phyloP scores from a whole-genome alignment of 2,329 filamentous ascomycete species.

The Acarospora socialis region DNA sequence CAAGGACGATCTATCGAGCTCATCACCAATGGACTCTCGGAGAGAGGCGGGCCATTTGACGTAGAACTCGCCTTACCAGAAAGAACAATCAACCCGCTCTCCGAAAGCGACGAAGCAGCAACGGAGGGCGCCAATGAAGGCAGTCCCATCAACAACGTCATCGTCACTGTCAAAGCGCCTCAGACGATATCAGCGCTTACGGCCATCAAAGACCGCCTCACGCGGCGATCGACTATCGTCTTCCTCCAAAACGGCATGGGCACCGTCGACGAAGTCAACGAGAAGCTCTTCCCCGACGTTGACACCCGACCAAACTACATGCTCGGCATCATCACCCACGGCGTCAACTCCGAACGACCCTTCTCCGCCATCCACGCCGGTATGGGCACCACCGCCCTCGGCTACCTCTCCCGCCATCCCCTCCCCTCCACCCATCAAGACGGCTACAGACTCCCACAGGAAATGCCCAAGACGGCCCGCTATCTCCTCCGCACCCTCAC shows the following conservation, averaged over 20 bases:
- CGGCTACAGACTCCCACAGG: background rate
- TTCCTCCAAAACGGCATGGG: slow-evolving; percentile 75
- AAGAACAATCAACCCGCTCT: background rate
- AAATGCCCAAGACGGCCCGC: slow-evolving; percentile 27
- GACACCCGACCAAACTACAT: slow-evolving; percentile 59
- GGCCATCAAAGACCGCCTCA: slow-evolving; percentile 52
- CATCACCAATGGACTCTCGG: slow-evolving; percentile 29
- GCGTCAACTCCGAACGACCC: slow-evolving; percentile 32
- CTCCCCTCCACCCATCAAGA: slow-evolving; percentile 9
- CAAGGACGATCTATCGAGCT: slow-evolving; percentile 33
- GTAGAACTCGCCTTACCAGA: slow-evolving; percentile 21
- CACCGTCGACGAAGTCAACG: slow-evolving; percentile 62
- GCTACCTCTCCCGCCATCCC: slow-evolving; percentile 32
- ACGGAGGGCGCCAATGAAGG: slow-evolving; percentile 17
- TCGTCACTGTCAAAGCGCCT: slow-evolving; percentile 64
- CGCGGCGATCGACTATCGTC: slow-evolving; percentile 54
- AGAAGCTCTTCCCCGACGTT: slow-evolving; percentile 53
- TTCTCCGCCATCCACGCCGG: slow-evolving; percentile 45
- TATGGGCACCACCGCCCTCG: slow-evolving; percentile 43
- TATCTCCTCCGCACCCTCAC: slow-evolving; percentile 53
- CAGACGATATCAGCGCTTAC: slow-evolving; percentile 52
- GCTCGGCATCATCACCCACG: slow-evolving; percentile 51
- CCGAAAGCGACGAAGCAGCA: background rate
- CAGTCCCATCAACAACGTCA: slow-evolving; percentile 53
- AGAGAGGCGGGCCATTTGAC: slow-evolving; percentile 24